phyloP scores from a whole-genome alignment of 2,329 filamentous ascomycete genomes.

The Ceratocystis cubensis region DNA sequence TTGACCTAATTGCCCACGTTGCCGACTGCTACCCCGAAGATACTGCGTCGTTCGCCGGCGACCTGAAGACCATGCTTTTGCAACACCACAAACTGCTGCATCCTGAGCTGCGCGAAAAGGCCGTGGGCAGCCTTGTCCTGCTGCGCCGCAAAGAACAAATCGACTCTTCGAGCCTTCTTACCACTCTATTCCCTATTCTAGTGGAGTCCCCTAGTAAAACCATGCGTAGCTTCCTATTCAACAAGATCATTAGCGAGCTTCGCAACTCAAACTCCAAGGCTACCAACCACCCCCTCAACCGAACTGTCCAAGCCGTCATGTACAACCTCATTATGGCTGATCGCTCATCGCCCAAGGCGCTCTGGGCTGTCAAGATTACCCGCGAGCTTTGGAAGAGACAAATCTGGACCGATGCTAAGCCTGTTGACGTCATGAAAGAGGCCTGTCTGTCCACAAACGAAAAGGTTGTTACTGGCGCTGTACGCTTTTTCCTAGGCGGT shows the following conservation, averaged over 20 bases:
- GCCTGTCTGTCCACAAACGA: conserved; percentile 79
- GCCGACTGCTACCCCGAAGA: conserved; percentile 84
- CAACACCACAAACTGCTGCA: conserved; percentile 74
- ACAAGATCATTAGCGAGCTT: conserved; percentile 82
- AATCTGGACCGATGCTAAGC: conserved; percentile 86
- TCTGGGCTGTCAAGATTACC: conserved; percentile 94
- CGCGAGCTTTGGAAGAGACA: conserved; percentile 93
- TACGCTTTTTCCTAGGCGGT: conserved; percentile 88
- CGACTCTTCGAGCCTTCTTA: conserved; percentile 69
- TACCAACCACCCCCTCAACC: conserved; percentile 85
- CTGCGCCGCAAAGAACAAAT: conserved; percentile 85
- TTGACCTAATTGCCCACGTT: conserved; percentile 88
- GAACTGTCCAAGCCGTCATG: conserved; percentile 82
- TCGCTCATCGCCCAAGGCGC: conserved; percentile 66
- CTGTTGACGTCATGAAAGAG: conserved; percentile 97
- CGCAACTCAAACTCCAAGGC: conserved; percentile 75
- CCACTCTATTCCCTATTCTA: conserved; percentile 87
- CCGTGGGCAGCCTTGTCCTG: conserved; percentile 79
- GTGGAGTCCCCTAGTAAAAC: conserved; percentile 87
- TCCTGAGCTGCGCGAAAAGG: conserved; percentile 78
- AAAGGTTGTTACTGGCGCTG: conserved; percentile 78
- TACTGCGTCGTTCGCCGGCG: conserved; percentile 62
- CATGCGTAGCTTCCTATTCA: conserved; percentile 68
- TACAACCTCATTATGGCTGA: conserved; percentile 86
- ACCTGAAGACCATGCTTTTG: conserved; percentile 68